Percentiles rank a stretch among this genome's conserved stretches.
These are phyloP conservation scores for Isatis lusitanica DNA, from an alignment of 441 rosid species.

Conservation along the genomic window DNA sequence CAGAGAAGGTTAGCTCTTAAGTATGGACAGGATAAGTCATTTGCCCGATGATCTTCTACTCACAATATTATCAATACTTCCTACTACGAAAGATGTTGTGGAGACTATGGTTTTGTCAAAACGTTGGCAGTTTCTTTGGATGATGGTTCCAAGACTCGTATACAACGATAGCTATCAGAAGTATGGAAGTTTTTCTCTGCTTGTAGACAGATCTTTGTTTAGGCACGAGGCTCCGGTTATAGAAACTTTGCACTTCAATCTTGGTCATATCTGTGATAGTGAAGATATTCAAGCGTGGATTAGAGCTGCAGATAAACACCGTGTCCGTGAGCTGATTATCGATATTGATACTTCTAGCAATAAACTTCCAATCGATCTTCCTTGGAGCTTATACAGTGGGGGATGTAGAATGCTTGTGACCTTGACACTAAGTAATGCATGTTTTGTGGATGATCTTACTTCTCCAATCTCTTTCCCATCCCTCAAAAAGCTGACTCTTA, in stretches of 20 bases:
- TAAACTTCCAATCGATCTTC: not conserved
- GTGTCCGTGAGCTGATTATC: not conserved
- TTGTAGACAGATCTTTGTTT: not conserved
- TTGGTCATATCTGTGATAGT: not conserved
- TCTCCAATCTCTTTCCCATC: not conserved
- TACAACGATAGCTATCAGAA: not conserved
- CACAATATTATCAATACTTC: not conserved
- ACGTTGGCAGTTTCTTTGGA: constrained; percentile 12
- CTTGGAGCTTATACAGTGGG: not conserved
- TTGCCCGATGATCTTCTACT: not conserved
- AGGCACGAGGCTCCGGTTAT: not conserved
- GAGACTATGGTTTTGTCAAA: constrained; percentile 19
- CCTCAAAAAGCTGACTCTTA: not conserved
- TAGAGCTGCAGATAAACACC: not conserved
- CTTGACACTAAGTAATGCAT: not conserved
- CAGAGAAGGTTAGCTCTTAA: not conserved
- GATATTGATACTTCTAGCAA: not conserved
- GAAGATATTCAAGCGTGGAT: not conserved
- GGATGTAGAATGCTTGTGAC: not conserved
- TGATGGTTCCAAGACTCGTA: not conserved
- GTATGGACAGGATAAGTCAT: not conserved
- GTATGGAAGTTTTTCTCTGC: not conserved
- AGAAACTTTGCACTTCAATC: constrained; percentile 2
- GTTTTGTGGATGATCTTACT: not conserved
- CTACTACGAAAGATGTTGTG: not conserved